Percentiles rank a stretch among this genome's conserved stretches.
Conservation (phyloP, 257 asterid species). For the Nicotiana tabacum region DNA sequence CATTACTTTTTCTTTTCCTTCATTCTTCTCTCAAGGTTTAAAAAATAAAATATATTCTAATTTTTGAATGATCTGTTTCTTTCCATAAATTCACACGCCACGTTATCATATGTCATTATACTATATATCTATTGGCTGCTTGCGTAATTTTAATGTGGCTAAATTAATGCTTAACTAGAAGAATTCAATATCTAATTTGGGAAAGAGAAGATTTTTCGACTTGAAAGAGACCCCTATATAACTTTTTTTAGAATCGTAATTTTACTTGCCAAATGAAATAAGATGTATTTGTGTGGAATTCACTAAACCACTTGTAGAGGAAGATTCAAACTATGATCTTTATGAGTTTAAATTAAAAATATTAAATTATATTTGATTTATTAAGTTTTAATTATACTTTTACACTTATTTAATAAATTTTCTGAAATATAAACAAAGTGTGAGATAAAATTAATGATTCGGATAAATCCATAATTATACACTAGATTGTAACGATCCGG, state of each 20-base stretch:
- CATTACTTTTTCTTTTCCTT: background rate
- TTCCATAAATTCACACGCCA: background rate
- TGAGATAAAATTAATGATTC: too few species aligned
- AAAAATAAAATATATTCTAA: background rate
- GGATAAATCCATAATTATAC: too few species aligned
- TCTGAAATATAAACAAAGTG: too few species aligned
- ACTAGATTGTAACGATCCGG: too few species aligned
- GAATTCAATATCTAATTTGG: background rate
- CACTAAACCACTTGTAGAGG: too few species aligned
- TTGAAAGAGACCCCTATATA: background rate
- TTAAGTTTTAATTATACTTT: too few species aligned
- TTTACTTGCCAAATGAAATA: background rate
- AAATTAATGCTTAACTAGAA: background rate
- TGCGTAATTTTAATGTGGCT: background rate
- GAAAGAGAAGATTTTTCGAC: background rate
- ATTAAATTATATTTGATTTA: too few species aligned
- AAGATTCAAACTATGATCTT: too few species aligned
- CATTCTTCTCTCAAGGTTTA: background rate
- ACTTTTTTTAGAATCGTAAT: too few species aligned
- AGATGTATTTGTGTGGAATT: background rate
- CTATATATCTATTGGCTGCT: background rate
- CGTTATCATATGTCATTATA: background rate
- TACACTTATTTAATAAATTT: too few species aligned
- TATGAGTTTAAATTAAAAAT: too few species aligned
- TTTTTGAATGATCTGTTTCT: background rate